Evolutionary conservation across 2,329 filamentous ascomycete genomes (phyloP), one percentile per base, ranked within the genome.

Genomic region (Monosporascus ibericus): DNA sequence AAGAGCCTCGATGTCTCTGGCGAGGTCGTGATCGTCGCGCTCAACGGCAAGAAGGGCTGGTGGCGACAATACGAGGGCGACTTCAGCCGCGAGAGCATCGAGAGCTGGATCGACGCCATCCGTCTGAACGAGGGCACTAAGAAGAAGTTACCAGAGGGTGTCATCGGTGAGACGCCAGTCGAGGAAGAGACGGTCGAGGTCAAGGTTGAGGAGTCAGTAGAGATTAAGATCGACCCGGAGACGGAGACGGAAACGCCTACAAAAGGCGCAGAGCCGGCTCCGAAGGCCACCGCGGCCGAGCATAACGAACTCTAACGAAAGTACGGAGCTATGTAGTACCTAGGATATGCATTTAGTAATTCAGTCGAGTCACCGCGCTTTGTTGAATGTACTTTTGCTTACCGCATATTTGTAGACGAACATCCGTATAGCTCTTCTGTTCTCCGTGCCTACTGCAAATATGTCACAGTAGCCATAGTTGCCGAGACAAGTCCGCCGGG

Each of bases 41-140:
- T 95, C 54, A 96, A 96, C 69, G 87, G 82, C 34, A 90, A 92
- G 63, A 84, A 91, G 50, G 80, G 81, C 42, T 99, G 94, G 94
- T 95, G 86, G 82, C 86, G 87, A 63, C 81, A 80, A 53, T 94
- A 89, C 68, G 73, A 81, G 47, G 82, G 79, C 3, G 73, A 80
- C 44, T 84, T 84, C 44, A 81, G 80, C 51, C 65, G 77, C 24
- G 75, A 80, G 50, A 80, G 78, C 25, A 74, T 99, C 30, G 90
- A 96, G 72, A 74, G 75, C 56, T 99, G 92, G 90, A 82, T 99
- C 54, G 94, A 99, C 64, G 79, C 82, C n/a, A 90, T 97, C 56
- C 85, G 90, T 38, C 80, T 99, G 77, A 90, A 92, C 49, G 92
- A 97, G 66, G 88, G 90, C 2, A 73, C 80, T 54, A 96, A 92